These are phyloP conservation scores for Nakazawaea holstii DNA, from an alignment of 805 yeast genomes.

Conservation along the genomic window DNA sequence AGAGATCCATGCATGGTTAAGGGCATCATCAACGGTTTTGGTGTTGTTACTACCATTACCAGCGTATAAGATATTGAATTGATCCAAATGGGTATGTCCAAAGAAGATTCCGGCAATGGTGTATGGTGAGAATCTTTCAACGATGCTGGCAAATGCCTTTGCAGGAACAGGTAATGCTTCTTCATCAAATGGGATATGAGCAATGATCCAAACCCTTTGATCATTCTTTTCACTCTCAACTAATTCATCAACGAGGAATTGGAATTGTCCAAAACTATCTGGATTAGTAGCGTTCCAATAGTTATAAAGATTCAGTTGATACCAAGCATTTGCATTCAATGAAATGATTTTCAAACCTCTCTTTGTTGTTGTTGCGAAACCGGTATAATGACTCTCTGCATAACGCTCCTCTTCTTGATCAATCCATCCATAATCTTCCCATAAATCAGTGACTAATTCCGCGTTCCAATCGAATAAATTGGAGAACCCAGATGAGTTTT, in stretches of 20 bases:
- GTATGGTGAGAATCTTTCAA: constrained; percentile 63
- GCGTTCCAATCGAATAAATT: constrained; percentile 39
- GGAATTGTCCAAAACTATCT: constrained; percentile 59
- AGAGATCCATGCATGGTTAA: constrained; percentile 58
- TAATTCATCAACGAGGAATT: constrained; percentile 57
- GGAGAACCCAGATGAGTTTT: constrained; percentile 37
- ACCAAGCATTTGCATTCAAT: constrained; percentile 64
- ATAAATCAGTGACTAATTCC: constrained; percentile 41
- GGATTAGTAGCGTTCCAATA: constrained; percentile 46
- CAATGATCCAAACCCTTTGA: constrained; percentile 66
- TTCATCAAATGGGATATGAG: constrained; percentile 60
- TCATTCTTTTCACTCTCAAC: constrained; percentile 49
- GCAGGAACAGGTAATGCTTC: constrained; percentile 62
- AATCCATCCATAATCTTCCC: constrained; percentile 44
- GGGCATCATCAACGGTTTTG: constrained; percentile 36
- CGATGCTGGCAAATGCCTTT: constrained; percentile 46
- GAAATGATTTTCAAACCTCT: constrained; percentile 57
- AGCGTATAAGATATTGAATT: constrained; percentile 54
- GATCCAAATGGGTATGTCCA: constrained; percentile 70
- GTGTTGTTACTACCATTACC: constrained; percentile 37
- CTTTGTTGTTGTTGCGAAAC: constrained; percentile 50
- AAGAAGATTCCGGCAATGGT: constrained; percentile 65
- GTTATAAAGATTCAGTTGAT: constrained; percentile 56
- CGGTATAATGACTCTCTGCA: constrained; percentile 50
- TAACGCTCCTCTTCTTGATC: constrained; percentile 26